Base-by-base conservation (phyloP, 495 filamentous ascomycete species). In the Neurospora sp. region DNA sequence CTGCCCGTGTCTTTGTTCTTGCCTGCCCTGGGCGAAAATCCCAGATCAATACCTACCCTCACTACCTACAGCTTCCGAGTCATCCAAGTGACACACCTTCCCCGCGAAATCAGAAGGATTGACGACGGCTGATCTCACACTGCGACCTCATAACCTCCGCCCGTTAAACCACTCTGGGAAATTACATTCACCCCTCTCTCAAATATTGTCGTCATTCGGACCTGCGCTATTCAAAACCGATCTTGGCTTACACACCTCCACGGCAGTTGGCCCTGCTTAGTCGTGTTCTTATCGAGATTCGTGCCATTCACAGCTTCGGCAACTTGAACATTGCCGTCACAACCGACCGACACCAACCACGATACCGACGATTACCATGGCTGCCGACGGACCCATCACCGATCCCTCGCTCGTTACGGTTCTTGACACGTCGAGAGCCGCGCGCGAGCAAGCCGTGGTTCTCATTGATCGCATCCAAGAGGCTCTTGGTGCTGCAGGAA, bases 351-450 rank as follows among this genome's bases (percentile, higher is more conserved):
- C 17, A 44, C 4, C 22, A 37, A 70, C 42, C 40, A 35, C 39
- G 10, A 42, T 35, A 61, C 22, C 40, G 27, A n/a, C 42, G 22
- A 61, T 65, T 61, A 68, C 74, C 74, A 87, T 87, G 84, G 76
- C 81, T 40, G 76, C 79, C 74, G 82, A 88, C 77, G 85, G 88
- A 42, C 87, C 91, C 76, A 88, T 96, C 74, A 89, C 88, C 39
- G 92, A 96, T 78, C 83, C 90, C 16, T 85, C 87, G 53, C 88
- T 97, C 27, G 81, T 84, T 68, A 86, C 90, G n/a, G 93, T 93
- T 71, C 86, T 97, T 40, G 84, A 89, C 37, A 86, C 90, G 31
- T 93, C 90, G 45, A 86, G 87, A 68, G 87, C 90, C 61, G 89
- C 93, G 10, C 89, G 91, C 61, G 82, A 89, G 40, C 91, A 94